Evolutionary conservation across 495 filamentous ascomycete genomes (phyloP).

Genomic region (Daldinia caldariorum): DNA sequence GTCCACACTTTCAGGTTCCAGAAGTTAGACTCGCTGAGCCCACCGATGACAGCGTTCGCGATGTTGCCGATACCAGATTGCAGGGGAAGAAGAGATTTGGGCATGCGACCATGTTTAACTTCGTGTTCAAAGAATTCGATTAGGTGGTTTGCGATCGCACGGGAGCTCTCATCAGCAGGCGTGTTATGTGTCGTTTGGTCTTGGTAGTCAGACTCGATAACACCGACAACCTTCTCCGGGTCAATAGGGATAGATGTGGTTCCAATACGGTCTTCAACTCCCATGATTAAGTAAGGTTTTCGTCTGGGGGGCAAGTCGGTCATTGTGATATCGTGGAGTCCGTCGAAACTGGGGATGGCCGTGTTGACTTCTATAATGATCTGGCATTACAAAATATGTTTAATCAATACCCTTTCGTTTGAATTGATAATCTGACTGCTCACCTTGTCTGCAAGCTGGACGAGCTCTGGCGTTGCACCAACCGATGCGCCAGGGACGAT

Average conservation of each 20-base stretch:
- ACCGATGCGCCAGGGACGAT: slow-evolving; percentile 91
- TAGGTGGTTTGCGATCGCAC: slow-evolving; percentile 79
- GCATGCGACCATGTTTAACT: slow-evolving; percentile 78
- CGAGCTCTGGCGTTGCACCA: slow-evolving; percentile 84
- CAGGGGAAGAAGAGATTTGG: slow-evolving; percentile 79
- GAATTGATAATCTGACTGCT: slow-evolving; percentile 4
- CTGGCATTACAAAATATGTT: slow-evolving; percentile 33
- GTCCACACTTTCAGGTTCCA: slow-evolving; percentile 91
- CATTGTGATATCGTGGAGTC: slow-evolving; percentile 91
- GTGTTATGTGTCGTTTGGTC: slow-evolving; percentile 83
- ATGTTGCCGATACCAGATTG: slow-evolving; percentile 95
- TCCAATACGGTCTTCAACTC: slow-evolving; percentile 81
- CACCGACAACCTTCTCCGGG: slow-evolving; percentile 85
- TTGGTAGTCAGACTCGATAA: slow-evolving; percentile 85
- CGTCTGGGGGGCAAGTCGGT: slow-evolving; percentile 80
- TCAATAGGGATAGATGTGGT: slow-evolving; percentile 87
- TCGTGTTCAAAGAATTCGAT: slow-evolving; percentile 89
- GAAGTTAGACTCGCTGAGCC: slow-evolving; percentile 85
- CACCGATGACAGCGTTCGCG: slow-evolving; percentile 90
- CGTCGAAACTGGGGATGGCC: slow-evolving; percentile 82
- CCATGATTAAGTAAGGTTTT: slow-evolving; percentile 89
- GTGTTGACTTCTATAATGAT: slow-evolving; percentile 97
- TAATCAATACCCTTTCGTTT: neutral
- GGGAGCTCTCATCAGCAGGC: slow-evolving; percentile 76
- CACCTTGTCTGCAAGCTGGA: slow-evolving; percentile 88